These are phyloP conservation scores for Aspergillus neoniger DNA, from an alignment of 2,329 filamentous ascomycete species.

Conservation along the genomic window DNA sequence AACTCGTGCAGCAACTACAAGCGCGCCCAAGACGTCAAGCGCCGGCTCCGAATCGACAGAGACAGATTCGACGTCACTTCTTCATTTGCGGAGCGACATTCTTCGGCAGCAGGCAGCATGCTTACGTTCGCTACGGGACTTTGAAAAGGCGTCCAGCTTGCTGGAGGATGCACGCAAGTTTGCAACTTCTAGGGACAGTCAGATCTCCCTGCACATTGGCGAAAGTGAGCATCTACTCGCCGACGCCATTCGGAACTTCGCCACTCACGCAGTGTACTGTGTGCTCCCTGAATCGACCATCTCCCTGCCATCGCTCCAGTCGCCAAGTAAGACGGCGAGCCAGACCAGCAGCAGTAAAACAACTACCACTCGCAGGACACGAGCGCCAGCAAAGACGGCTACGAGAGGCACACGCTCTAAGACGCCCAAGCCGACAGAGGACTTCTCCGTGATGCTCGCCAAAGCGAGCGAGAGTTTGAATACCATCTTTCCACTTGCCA, in stretches of 20 bases:
- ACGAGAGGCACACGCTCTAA: constrained; percentile 30
- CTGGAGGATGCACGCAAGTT: constrained; percentile 46
- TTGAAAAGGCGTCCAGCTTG: constrained; percentile 58
- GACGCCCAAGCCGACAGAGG: constrained; percentile 33
- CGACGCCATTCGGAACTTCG: constrained; percentile 56
- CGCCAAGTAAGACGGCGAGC: constrained; percentile 25
- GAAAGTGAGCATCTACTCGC: constrained; percentile 41
- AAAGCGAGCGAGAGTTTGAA: constrained; percentile 39
- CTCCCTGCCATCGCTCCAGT: constrained; percentile 72
- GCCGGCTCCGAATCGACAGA: constrained; percentile 21
- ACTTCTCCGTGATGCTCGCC: constrained; percentile 40
- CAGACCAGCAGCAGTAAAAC: constrained; percentile 42
- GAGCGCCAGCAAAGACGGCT: constrained; percentile 30
- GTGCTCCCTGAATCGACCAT: constrained; percentile 91
- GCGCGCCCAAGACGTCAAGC: constrained; percentile 23
- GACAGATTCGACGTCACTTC: constrained; percentile 41
- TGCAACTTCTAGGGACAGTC: constrained; percentile 56
- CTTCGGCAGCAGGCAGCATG: constrained; percentile 54
- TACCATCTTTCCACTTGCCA: constrained; percentile 35
- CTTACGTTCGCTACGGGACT: constrained; percentile 51
- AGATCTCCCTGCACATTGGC: constrained; percentile 54
- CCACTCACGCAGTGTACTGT: constrained; percentile 79
- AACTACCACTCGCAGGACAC: constrained; percentile 28
- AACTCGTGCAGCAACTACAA: constrained; percentile 34
- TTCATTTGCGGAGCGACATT: constrained; percentile 52